Base-by-base conservation (phyloP, 345 rosid genomes). In the Citrus sp. region DNA sequence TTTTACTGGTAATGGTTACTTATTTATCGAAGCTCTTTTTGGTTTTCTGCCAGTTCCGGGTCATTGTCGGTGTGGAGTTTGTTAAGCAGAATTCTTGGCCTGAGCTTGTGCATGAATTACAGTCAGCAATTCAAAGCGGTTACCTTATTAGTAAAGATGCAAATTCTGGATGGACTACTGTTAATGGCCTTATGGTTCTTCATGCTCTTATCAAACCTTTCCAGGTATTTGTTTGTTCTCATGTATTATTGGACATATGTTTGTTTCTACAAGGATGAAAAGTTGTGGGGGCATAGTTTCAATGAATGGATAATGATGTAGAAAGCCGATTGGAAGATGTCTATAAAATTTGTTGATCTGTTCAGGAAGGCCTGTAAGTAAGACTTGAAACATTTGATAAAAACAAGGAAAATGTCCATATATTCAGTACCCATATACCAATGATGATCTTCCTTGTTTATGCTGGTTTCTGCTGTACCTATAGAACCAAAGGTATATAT, bases 41-140 rank as follows among this genome's bases (percentile, higher is more conserved):
- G 21, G 3, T 71, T 61, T 73, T 67, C 83, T 81, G 82, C 80
- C 90, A 94, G 97, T 88, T 92, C 70, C 89, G 89, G 66, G 67
- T 86, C 56, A 80, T 91, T 82, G 88, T 84, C 75, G 87, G 85
- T 62, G 86, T 87, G 2, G 97, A 90, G 85, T 91, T 90, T 81
- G 90, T 88, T 76, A 87, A 89, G 90, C 87, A 86, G 78, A 85
- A 91, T 81, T 84, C 74, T 70, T 94, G 97, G 98, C 97, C 95
- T 32, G 93, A 90, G 66, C 97, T 92, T 83, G 89, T 94, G 62
- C 87, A 88, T 22, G 89, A 91, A 34, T 81, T 94, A 65, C 84
- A 84, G 19, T 84, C 84, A 67, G 95, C 94, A 72, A 83, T 94
- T 64, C 88, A 89, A 77, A 90, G 81, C 55, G 92, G 93, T 73